These are phyloP conservation scores for Verticillium longisporum DNA, from an alignment of 2,329 filamentous ascomycete genomes.

Conservation along the genomic window DNA sequence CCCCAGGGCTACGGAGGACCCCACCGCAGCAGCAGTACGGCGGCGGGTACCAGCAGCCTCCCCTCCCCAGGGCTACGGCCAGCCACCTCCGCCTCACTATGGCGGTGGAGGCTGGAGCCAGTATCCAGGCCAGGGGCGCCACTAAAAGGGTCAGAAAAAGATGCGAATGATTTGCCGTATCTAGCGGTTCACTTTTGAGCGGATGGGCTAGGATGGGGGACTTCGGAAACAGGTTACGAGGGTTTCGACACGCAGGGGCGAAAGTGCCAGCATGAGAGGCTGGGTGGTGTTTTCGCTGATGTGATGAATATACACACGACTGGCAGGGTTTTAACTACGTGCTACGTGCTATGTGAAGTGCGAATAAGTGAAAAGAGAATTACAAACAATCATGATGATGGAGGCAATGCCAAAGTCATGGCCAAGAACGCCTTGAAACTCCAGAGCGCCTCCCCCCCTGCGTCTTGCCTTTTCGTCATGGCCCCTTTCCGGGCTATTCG, in stretches of 20 bases:
- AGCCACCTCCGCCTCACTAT: slow-evolving; percentile 14
- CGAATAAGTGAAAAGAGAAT: neutral
- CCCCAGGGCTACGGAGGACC: slow-evolving; percentile 14
- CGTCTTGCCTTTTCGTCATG: neutral
- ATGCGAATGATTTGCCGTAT: too few relatives aligned
- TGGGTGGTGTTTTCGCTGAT: neutral
- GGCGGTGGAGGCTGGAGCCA: slow-evolving; percentile 22
- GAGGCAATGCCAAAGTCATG: too few relatives aligned
- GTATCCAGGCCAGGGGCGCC: slow-evolving; percentile 25
- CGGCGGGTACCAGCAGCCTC: slow-evolving; percentile 6
- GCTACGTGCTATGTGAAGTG: neutral
- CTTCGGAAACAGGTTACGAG: too few relatives aligned
- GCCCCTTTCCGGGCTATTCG: too few relatives aligned
- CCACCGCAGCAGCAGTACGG: slow-evolving; percentile 9
- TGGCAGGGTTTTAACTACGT: neutral
- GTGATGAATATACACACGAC: neutral
- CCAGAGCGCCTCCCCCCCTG: too few relatives aligned
- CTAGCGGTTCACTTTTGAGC: too few relatives aligned
- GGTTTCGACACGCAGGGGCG: neutral
- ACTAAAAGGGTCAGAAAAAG: neutral
- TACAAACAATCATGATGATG: too few relatives aligned
- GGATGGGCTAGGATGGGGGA: too few relatives aligned
- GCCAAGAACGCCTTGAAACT: too few relatives aligned
- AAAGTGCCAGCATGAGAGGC: neutral
- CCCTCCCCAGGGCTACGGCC: slow-evolving; percentile 12